Evolutionary conservation across 2,329 filamentous ascomycete genomes (phyloP), one percentile per base, ranked within the genome.

Genomic region (Tolypocladium guangdongense): DNA sequence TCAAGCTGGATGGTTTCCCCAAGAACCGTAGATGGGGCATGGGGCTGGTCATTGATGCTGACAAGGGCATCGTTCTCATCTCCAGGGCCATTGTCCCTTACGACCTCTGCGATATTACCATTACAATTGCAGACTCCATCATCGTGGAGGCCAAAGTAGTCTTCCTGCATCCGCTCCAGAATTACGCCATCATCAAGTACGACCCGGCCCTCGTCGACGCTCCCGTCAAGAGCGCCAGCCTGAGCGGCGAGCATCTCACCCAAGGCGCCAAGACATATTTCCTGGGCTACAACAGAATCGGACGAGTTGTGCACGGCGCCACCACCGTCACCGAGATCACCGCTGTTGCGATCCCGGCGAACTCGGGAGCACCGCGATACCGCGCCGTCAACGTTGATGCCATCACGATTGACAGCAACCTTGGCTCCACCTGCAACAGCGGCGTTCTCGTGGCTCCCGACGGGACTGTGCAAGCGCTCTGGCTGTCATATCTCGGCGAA

Each of bases 1-100:
- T 99, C 57, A 97, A 97, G 75, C 80, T 99, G 11, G 93, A 99
- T 67, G 93, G 93, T n/a, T 99, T 96, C 67, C 95, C 93, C 7
- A 89, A 93, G 68, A 90, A 93, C 60, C 81, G 90, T 49, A 93
- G 95, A 71, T 93, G 90, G 73, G 93, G 93, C 1, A 96, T 96
- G 77, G 93, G 93, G 39, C 75, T 99, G 38, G 92, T 99, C n/a
- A 88, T 99, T 57, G 93, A 99, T 70, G 93, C 95, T 0, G 90
- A 95, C 56, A 92, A 96, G 73, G 93, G 93, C 20, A 78, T 99
- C 20, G 93, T 99, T 7, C 81, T 97, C 55, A 92, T 97, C 52
- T 97, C 93, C 1, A 78, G 93, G 65, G 92, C 95, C 2, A 90
- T 96, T 58, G 88, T 99, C 22, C 93, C 93, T 2, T 96, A 96